Evolutionary conservation across 2,329 filamentous ascomycete species (phyloP).

Genomic region (Decorospora gaudefroyi): DNA sequence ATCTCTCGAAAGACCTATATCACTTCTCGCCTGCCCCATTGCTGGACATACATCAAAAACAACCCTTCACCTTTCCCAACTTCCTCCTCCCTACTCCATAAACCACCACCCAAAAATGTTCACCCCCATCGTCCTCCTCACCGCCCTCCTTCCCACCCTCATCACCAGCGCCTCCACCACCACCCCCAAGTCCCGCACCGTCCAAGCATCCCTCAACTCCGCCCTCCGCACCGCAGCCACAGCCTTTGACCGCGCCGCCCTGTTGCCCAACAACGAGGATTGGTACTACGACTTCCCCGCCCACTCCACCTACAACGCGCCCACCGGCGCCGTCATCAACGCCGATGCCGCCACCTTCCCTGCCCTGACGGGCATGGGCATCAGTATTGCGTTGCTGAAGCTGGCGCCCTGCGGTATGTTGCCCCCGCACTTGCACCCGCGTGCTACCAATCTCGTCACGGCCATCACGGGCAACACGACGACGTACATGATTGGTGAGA

Average conservation of each 20-base stretch:
- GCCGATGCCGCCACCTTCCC: conserved; percentile 59
- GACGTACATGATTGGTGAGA: conserved; percentile 59
- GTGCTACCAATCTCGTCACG: conserved; percentile 57
- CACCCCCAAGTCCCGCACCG: conserved; percentile 47
- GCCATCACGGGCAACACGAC: conserved; percentile 55
- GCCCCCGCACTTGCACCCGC: conserved; percentile 57
- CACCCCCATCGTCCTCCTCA: conserved; percentile 11
- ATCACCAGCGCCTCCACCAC: conserved; percentile 21
- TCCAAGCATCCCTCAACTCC: conserved; percentile 49
- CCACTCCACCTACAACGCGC: conserved; percentile 52
- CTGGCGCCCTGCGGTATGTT: conserved; percentile 59
- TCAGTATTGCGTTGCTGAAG: conserved; percentile 54
- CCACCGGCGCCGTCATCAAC: conserved; percentile 56
- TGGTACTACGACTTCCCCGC: conserved; percentile 58
- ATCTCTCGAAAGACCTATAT: too few relatives aligned
- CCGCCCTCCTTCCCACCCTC: conserved; percentile 19
- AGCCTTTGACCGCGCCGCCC: conserved; percentile 51
- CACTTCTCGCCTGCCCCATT: too few relatives aligned
- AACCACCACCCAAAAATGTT: conserved; percentile 7
- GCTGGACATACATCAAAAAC: neutral
- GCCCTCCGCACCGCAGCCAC: conserved; percentile 49
- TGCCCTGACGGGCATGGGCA: conserved; percentile 53
- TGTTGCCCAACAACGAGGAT: conserved; percentile 50
- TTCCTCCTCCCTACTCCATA: neutral
- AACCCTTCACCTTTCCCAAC: neutral